A percentile compares a stretch with the other conserved stretches of the same genome.
Evolutionary conservation across 2,329 filamentous ascomycete genomes (phyloP).

Genomic region (Tolypocladium ophioglossoides): DNA sequence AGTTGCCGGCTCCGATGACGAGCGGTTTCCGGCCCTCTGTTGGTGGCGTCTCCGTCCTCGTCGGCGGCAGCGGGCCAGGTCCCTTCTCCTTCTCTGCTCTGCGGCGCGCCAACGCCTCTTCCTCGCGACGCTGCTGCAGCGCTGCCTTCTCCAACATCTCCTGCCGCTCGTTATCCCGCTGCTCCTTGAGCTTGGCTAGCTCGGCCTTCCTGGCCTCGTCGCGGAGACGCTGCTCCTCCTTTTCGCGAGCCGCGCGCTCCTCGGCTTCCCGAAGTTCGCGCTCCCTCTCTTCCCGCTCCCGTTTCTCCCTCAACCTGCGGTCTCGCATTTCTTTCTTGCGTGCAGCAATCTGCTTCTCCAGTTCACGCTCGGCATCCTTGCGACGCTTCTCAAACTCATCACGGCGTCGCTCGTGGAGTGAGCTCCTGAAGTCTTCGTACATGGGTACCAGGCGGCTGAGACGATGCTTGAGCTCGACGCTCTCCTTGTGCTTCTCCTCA

Average conservation of each 20-base stretch:
- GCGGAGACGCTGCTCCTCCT: constrained; percentile 69
- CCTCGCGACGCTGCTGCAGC: constrained; percentile 71
- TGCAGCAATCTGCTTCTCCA: constrained; percentile 81
- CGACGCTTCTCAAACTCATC: constrained; percentile 94
- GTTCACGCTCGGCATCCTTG: constrained; percentile 81
- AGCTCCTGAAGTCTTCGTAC: constrained; percentile 76
- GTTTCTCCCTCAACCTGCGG: constrained; percentile 69
- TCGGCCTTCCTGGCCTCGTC: constrained; percentile 72
- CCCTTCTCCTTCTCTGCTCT: constrained; percentile 51
- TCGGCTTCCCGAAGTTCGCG: constrained; percentile 70
- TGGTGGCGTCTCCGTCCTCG: constrained; percentile 11
- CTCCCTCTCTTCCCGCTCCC: constrained; percentile 77
- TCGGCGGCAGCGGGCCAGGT: constrained; percentile 1
- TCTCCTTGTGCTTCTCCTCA: constrained; percentile 82
- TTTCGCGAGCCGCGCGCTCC: constrained; percentile 70
- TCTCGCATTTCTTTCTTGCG: constrained; percentile 86
- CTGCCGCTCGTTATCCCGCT: constrained; percentile 56
- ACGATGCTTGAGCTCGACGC: constrained; percentile 87
- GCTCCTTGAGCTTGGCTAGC: constrained; percentile 55
- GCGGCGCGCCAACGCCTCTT: constrained; percentile 72
- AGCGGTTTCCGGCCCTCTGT: constrained; percentile 21
- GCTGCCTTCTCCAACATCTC: constrained; percentile 55
- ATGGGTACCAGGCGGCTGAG: constrained; percentile 72
- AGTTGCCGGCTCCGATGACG: constrained; percentile 26
- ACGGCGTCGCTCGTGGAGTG: constrained; percentile 76